phyloP scores from a whole-genome alignment of 305 asterid genomes.

The Solanum aculeatissimum region DNA sequence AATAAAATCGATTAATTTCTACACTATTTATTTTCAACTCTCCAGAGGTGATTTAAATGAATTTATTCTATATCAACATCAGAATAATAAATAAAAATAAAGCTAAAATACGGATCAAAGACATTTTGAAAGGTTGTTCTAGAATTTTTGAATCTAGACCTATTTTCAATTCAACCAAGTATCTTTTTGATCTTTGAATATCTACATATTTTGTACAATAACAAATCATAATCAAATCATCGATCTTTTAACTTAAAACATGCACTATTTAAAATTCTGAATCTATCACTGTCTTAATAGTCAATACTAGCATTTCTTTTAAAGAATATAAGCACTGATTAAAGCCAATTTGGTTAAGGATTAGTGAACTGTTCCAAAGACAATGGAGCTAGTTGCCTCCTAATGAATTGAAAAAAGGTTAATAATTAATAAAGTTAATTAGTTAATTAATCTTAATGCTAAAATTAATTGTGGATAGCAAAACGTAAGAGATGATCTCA shows the following conservation, averaged over 20 bases:
- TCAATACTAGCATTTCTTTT: constrained; percentile 6
- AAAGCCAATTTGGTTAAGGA: constrained; percentile 6
- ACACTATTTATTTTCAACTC: neutral
- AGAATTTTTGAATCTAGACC: neutral
- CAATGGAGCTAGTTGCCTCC: constrained; percentile 35
- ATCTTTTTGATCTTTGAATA: too few relatives aligned
- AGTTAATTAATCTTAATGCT: neutral
- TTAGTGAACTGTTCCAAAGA: constrained; percentile 24
- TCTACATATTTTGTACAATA: neutral
- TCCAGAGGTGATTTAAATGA: neutral
- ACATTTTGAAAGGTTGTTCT: neutral
- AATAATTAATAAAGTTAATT: neutral
- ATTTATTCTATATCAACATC: neutral
- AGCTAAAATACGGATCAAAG: neutral
- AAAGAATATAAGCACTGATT: constrained; percentile 10
- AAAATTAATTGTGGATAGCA: constrained; percentile 5
- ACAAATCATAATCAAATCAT: neutral
- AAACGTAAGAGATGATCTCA: constrained; percentile 16
- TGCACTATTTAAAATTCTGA: neutral
- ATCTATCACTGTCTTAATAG: neutral
- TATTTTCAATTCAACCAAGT: neutral
- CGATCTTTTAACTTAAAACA: neutral
- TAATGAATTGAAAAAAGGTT: constrained; percentile 12
- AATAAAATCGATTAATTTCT: too few relatives aligned
- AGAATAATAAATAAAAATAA: neutral